These are phyloP conservation scores for Colletotrichum sp. DNA, from an alignment of 2,329 filamentous ascomycete species.

Conservation along the genomic window DNA sequence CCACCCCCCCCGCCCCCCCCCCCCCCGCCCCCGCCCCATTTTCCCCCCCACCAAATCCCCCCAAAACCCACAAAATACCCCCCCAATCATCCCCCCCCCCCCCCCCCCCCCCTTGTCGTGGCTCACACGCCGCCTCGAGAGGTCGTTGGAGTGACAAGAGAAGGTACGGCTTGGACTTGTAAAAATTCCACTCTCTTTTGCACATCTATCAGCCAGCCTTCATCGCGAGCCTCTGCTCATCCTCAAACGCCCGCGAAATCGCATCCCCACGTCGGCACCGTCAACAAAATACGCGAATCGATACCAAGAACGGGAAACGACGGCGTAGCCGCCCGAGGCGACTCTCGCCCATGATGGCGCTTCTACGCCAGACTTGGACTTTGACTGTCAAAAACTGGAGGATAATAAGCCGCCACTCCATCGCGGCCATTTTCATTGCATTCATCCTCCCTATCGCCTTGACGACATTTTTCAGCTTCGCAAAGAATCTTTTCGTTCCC, in stretches of 20 bases:
- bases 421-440: conserved; percentile 59
- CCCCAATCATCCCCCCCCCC: too few species aligned
- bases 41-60: too few species aligned
- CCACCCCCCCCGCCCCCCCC: too few species aligned
- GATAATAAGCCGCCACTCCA: conserved; percentile 60
- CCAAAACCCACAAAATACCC: too few species aligned
- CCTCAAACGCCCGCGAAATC: not conserved
- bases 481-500: conserved; percentile 83
- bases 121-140: not conserved
- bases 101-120: not conserved
- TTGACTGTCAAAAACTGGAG: conserved; percentile 67
- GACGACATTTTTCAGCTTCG: conserved; percentile 68
- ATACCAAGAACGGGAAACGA: not conserved
- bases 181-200: not conserved
- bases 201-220: not conserved
- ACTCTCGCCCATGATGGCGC: conserved; percentile 45
- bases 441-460: conserved; percentile 65
- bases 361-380: conserved; percentile 64
- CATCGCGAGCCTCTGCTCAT: not conserved
- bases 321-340: not conserved
- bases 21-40: too few species aligned
- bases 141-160: not conserved
- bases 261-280: not conserved
- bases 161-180: not conserved
- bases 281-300: not conserved